These are phyloP conservation scores for Aspergillus piperis DNA, from an alignment of 2,329 filamentous ascomycete genomes.

Conservation along the genomic window DNA sequence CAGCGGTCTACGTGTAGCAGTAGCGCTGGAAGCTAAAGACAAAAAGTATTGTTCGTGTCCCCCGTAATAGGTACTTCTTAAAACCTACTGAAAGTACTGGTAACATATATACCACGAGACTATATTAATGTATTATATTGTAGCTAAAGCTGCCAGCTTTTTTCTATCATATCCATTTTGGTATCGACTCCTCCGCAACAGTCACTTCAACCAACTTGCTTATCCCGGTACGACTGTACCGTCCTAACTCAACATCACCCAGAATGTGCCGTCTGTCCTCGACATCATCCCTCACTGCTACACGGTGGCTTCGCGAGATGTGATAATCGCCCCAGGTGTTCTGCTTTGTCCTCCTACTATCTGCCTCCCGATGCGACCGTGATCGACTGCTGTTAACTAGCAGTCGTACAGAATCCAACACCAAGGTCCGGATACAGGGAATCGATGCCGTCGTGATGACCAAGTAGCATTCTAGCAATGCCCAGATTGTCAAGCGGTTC, in stretches of 20 bases:
- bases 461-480: constrained; percentile 31
- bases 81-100: no score
- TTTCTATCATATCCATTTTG: background rate
- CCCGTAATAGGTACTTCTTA: no score
- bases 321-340: background rate
- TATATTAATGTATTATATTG: no score
- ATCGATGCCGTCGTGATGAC: constrained; percentile 36
- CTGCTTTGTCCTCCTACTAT: background rate
- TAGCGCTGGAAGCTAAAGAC: no score
- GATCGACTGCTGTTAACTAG: background rate
- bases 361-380: background rate
- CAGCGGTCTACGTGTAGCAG: no score
- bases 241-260: background rate
- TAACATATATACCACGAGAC: no score
- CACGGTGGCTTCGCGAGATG: background rate
- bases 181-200: background rate
- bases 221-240: background rate
- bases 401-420: background rate
- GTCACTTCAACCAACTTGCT: background rate
- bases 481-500: constrained; percentile 29
- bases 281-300: background rate
- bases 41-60: no score
- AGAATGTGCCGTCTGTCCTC: background rate
- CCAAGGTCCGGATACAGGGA: constrained; percentile 29
- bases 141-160: background rate